Base-by-base conservation (phyloP, 2,329 filamentous ascomycete species). In the Paecilomyces formosus region DNA sequence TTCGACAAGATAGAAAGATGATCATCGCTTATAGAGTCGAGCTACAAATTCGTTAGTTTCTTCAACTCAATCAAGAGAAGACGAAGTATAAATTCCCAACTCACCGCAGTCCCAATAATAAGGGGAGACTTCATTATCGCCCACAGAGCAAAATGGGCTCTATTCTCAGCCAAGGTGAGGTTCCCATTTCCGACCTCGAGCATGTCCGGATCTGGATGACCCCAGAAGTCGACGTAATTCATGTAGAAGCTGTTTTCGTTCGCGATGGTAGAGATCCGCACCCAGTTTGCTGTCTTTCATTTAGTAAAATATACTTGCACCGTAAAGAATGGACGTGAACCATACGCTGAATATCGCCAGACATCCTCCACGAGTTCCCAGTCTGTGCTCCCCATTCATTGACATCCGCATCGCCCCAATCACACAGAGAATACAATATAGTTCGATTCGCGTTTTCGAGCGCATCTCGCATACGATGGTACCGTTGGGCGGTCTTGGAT, bases 61-160 rank as follows among this genome's bases (percentile, higher is more conserved):
- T 18, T 45, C 4, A 21, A 6, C 18, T 45, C 39, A 31, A 2
- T n/a, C 39, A 21, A 45, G 13, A n/a, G n/a, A 39, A 18, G 4
- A 15, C 35, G 3, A 39, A 18, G n/a, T 7, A n/a, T 21, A 12
- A 31, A 31, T 26, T 26, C 24, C 13, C 0, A 45, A 45, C 39
- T 45, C 39, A 74, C 71, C 3, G 66, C 59, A 13, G 71, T 72
- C 12, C 80, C 79, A 54, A 83, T 81, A 26, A 83, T 73, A 21
- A 83, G 63, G 0, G 80, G 80, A 4, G 73, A 75, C 65, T 81
- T 82, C 70, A 82, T 75, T 1, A 74, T 73, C 0, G 77, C 78
- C 81, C 81, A 83, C 3, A 82, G 65, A 3, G 78, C 77, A 63
- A 82, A 82, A 62, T 83, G 80, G 2, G 77, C 76, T 18, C 79